A percentile compares a stretch with the other conserved stretches of the same genome.
These are phyloP conservation scores for Paecilomyces niveus DNA, from an alignment of 2,329 filamentous ascomycete genomes.

Conservation along the genomic window DNA sequence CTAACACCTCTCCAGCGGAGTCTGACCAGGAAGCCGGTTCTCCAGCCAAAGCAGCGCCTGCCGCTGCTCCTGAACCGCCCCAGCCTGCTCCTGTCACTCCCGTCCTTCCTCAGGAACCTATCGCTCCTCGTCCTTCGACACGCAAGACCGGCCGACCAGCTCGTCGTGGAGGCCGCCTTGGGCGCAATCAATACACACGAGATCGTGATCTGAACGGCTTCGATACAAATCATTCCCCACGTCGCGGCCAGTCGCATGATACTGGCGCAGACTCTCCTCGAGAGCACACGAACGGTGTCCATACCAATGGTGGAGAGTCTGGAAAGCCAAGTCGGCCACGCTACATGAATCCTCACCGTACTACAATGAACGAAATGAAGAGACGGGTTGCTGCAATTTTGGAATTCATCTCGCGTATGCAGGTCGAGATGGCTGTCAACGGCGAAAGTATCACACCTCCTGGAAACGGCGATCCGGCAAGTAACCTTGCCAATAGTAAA, in stretches of 20 bases:
- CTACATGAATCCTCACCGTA: constrained; percentile 48
- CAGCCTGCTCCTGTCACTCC: constrained; percentile 38
- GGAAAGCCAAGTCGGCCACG: constrained; percentile 55
- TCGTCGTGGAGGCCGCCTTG: constrained; percentile 56
- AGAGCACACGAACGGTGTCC: constrained; percentile 32
- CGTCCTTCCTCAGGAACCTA: constrained; percentile 28
- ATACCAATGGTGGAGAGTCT: constrained; percentile 52
- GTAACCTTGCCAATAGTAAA: constrained; percentile 13
- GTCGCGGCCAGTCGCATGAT: constrained; percentile 34
- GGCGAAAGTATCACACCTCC: constrained; percentile 39
- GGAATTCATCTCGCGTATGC: constrained; percentile 82
- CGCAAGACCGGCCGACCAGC: constrained; percentile 61
- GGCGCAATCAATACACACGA: constrained; percentile 76
- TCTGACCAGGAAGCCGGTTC: constrained; percentile 64
- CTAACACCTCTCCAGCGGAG: constrained; percentile 46
- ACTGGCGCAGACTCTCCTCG: constrained; percentile 32
- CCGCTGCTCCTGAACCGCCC: constrained; percentile 31
- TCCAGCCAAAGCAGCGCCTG: constrained; percentile 35
- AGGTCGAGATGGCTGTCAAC: constrained; percentile 71
- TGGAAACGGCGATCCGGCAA: constrained; percentile 26
- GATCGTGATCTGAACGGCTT: constrained; percentile 57
- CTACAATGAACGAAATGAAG: constrained; percentile 84
- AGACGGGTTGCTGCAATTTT: constrained; percentile 75
- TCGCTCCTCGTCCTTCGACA: constrained; percentile 32
- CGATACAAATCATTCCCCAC: constrained; percentile 28